Base-by-base conservation (phyloP, 441 rosid species). In the Populus tomentosa region DNA sequence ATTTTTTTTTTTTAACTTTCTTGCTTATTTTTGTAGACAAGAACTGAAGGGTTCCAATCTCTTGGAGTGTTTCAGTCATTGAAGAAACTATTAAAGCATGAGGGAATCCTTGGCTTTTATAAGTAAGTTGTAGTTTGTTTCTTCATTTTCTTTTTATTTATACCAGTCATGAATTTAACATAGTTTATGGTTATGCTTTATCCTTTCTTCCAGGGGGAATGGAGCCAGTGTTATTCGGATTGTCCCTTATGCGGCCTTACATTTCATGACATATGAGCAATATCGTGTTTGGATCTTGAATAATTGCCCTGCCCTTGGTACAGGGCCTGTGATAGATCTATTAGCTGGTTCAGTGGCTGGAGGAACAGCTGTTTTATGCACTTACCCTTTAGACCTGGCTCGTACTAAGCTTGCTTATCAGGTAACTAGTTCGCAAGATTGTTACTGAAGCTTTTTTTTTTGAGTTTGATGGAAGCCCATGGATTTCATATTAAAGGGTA, bases 341-440 rank as follows among this genome's bases (percentile, higher is more conserved):
- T 81, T 95, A 80, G 99, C 99, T 82, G 99, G 99, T 76, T 88
- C 99, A 65, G 88, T 86, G 72, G 91, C 99, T 77, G 99, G 99
- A 30, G 99, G 99, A 82, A 95, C 98, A 65, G 98, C 99, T 65
- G 99, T 94, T 30, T 82, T 95, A 77, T 95, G 97, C 88, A 94
- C 97, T 11, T 95, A 95, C 64, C 99, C 99, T 63, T 85, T 95
- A 70, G 98, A 95, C 86, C 85, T 95, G 82, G 97, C 99, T 85
- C 97, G 98, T 53, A 90, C 99, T 67, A 95, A 92, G 81, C 94
- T 95, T 78, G 98, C 99, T 69, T 95, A 95, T 86, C 99, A 95
- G 93, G 99, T 91, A 79, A 75, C 78, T 81, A 62, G 26, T 73
- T 78, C 36, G 63, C 73, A 13, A 76, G 38, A 13, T 61, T 35